phyloP scores from a whole-genome alignment of 495 filamentous ascomycete species.

The Annulohypoxylon bovei region DNA sequence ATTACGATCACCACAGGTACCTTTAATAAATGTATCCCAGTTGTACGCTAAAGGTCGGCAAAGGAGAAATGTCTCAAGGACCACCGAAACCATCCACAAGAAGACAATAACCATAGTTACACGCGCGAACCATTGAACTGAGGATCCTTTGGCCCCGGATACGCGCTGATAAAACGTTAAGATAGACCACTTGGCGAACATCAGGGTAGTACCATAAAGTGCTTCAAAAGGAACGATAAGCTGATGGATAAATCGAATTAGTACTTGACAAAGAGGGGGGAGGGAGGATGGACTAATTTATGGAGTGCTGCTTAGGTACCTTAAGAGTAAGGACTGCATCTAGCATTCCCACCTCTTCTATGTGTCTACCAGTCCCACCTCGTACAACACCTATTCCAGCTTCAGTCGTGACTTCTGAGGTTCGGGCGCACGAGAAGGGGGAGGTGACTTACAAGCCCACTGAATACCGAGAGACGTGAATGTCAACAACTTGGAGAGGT shows the following conservation, averaged over 20 bases:
- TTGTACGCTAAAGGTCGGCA: slow-evolving; percentile 4
- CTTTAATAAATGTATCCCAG: slow-evolving; percentile 5
- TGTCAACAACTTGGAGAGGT: background rate
- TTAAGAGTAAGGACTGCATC: slow-evolving; percentile 4
- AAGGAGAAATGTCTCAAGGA: slow-evolving; percentile 2
- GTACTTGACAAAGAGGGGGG: background rate
- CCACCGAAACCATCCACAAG: slow-evolving; percentile 4
- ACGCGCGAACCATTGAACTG: background rate
- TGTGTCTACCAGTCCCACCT: background rate
- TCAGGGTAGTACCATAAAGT: background rate
- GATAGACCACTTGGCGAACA: slow-evolving; percentile 4
- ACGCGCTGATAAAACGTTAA: background rate
- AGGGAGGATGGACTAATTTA: background rate
- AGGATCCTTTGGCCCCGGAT: background rate
- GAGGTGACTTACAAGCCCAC: background rate
- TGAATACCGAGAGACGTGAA: slow-evolving; percentile 2
- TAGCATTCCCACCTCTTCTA: background rate
- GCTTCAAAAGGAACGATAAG: slow-evolving; percentile 4
- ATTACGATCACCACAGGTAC: background rate
- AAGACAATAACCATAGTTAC: slow-evolving; percentile 1
- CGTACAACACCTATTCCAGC: background rate
- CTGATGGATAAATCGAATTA: background rate
- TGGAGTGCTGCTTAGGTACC: background rate
- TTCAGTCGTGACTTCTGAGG: background rate
- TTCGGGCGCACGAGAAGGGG: background rate